Evolutionary conservation across 306 rosid species (phyloP), one percentile per base, ranked within the genome.

Genomic region (Lagenaria siceraria): DNA sequence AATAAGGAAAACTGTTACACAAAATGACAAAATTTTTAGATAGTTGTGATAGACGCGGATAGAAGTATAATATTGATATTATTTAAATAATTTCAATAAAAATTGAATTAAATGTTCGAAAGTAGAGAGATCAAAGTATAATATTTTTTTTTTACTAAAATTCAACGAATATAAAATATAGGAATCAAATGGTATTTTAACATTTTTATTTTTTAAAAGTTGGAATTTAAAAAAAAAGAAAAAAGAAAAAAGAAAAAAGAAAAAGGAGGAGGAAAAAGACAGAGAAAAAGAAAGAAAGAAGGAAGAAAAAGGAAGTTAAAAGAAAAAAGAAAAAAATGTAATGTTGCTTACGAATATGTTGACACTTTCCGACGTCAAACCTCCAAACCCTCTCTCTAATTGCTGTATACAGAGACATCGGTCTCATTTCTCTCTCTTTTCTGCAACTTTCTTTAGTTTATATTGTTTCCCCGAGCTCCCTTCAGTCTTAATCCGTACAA

Each of bases 401-500:
- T 74, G 78, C 87, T 85, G 43, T 3, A 15, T 33, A 31, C 69
- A 29, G 12, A 7, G 66, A 27, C 66, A 60, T 14, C 69, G 11
- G 22, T 62, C 42, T 62, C 29, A 8, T 78, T 14, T 64, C 43
- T 79, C 9, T 8, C 80, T 49, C 40, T 69, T 70, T 60, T 66
- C 74, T 40, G 53, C 63, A 48, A 55, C 49, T 63, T 54, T 24
- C 52, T 76, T 13, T 76, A 35, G 3, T 36, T 55, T 21, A 14
- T 33, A 52, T 46, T 43, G 42, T 62, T 54, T 51, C 17, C 7
- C 43, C 9, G 86, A 83, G 85, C 87, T 87, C 87, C 90, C 78
- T 85, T 83, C 85, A 87, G 82, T 86, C 86, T 78, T 63, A 74
- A 72, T 61, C 42, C 78, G 63, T 72, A 76, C 77, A 78, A 2